These are phyloP conservation scores for Xylariaceae sp. DNA, from an alignment of 2,329 filamentous ascomycete genomes.

Conservation along the genomic window DNA sequence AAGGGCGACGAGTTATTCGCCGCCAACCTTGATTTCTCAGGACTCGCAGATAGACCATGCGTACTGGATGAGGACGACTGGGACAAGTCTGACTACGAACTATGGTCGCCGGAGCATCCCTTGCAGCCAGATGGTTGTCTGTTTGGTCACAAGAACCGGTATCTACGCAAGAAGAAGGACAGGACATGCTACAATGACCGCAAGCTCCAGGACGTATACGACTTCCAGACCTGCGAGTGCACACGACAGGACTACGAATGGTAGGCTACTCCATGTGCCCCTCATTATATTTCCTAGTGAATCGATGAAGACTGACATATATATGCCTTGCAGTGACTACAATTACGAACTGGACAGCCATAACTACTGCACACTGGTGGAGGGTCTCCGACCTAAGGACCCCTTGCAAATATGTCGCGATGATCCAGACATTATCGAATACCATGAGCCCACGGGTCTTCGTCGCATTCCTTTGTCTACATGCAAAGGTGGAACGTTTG, in stretches of 20 bases:
- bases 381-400: conserved; percentile 59
- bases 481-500: conserved; percentile 63
- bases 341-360: conserved; percentile 80
- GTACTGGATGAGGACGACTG: conserved; percentile 55
- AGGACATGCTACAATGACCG: conserved; percentile 76
- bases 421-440: conserved; percentile 67
- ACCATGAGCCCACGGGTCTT: conserved; percentile 81
- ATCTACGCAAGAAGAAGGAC: conserved; percentile 82
- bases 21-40: conserved; percentile 84
- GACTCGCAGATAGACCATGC: conserved; percentile 69
- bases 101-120: conserved; percentile 86
- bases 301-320: conserved; percentile 25
- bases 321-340: conserved; percentile 61
- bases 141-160: conserved; percentile 85
- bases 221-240: conserved; percentile 75
- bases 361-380: conserved; percentile 70
- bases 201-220: conserved; percentile 64
- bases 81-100: conserved; percentile 64
- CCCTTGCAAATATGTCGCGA: conserved; percentile 47
- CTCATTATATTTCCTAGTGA: conserved; percentile 13
- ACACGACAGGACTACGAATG: conserved; percentile 87
- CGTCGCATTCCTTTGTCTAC: conserved; percentile 85
- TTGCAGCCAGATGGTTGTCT: conserved; percentile 72
- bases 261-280: conserved; percentile 43
- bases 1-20: conserved; percentile 58